Conservation (phyloP, 805 yeast species). For the Candida patagonica region DNA sequence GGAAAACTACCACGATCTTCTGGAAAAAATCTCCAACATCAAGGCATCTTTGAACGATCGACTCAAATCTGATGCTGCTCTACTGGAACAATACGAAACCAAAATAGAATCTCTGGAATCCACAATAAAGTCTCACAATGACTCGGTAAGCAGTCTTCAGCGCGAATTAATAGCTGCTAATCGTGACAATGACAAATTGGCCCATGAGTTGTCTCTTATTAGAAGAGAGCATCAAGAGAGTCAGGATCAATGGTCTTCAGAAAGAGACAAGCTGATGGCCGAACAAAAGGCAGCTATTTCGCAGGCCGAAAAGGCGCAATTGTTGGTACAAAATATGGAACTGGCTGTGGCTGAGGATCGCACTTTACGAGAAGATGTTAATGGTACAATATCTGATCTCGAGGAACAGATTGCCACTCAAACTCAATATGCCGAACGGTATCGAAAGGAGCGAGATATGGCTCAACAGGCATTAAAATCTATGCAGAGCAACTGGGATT, state of each 20-base stretch:
- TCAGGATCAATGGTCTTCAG: constrained; percentile 13
- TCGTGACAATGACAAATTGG: constrained; percentile 22
- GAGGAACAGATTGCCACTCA: constrained; percentile 26
- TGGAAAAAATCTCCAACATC: constrained; percentile 30
- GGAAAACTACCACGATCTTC: constrained; percentile 32
- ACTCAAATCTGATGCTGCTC: constrained; percentile 32
- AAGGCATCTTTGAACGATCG: constrained; percentile 35
- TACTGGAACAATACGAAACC: constrained; percentile 26
- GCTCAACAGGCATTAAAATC: constrained; percentile 20
- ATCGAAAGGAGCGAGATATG: constrained; percentile 16
- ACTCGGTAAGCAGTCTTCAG: constrained; percentile 30
- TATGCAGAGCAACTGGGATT: constrained; percentile 26
- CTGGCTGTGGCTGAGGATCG: constrained; percentile 26
- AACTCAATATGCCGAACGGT: constrained; percentile 20
- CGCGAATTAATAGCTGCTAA: constrained; percentile 29
- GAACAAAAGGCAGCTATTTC: constrained; percentile 18
- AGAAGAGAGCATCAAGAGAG: constrained; percentile 16
- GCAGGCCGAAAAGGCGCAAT: constrained; percentile 15
- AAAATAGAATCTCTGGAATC: constrained; percentile 25
- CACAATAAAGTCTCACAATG: constrained; percentile 29
- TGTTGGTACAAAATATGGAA: constrained; percentile 24
- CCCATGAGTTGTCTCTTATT: constrained; percentile 21
- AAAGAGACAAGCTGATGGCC: constrained; percentile 18
- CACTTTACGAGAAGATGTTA: constrained; percentile 11
- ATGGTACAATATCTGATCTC: constrained; percentile 20